phyloP scores from a whole-genome alignment of 164 flowering plant species.

The Cinnamomum chago region DNA sequence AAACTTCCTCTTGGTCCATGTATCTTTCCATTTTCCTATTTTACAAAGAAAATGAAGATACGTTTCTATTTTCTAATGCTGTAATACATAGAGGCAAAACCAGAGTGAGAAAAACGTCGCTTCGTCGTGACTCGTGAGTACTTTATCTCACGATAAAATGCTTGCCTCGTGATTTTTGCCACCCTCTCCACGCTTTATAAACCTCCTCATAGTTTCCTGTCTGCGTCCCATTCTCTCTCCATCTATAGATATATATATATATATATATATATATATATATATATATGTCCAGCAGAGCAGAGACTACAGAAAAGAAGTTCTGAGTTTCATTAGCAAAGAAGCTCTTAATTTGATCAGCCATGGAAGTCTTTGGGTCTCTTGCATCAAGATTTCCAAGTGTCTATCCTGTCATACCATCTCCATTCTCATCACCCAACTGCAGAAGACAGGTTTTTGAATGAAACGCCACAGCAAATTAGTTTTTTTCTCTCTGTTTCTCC shows the following conservation, averaged over 20 bases:
- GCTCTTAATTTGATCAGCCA: conserved; percentile 2
- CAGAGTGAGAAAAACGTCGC: neutral
- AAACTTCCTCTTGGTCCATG: too few relatives aligned
- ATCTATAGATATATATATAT: too few relatives aligned
- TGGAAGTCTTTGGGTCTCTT: conserved; percentile 29
- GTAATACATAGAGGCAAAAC: too few relatives aligned
- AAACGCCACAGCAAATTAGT: neutral
- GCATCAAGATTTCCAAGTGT: conserved; percentile 9
- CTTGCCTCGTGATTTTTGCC: neutral
- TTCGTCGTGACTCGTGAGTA: neutral
- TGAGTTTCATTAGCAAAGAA: neutral
- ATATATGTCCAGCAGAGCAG: too few relatives aligned
- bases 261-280: too few relatives aligned
- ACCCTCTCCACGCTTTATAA: neutral
- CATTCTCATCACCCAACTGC: conserved; percentile 14
- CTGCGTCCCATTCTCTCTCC: neutral
- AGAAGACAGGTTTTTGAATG: conserved; percentile 30
- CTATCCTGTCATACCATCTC: conserved; percentile 14
- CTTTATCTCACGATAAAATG: conserved; percentile 2
- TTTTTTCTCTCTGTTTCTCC: neutral
- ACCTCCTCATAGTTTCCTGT: neutral
- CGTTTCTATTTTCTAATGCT: too few relatives aligned
- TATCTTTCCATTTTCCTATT: too few relatives aligned
- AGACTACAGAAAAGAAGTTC: neutral
- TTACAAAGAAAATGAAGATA: too few relatives aligned